Evolutionary conservation across 306 rosid species (phyloP).

Genomic region (Trifolium pratense): DNA sequence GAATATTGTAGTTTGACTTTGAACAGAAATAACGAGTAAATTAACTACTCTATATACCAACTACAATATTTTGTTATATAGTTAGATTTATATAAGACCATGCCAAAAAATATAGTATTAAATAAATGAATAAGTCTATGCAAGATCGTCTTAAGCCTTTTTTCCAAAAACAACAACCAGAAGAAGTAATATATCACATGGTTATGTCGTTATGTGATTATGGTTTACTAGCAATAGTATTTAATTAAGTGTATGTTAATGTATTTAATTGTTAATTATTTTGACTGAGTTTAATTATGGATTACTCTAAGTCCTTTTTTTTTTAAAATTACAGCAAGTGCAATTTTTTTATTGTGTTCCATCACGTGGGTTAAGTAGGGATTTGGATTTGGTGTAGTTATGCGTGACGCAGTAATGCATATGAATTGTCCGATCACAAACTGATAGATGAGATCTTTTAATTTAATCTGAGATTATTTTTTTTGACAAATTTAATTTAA

Average conservation of each 20-base stretch:
- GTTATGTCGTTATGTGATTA: constrained; percentile 8
- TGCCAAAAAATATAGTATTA: neutral
- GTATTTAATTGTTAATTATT: constrained; percentile 1
- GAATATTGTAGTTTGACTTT: constrained; percentile 50
- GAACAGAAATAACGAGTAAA: constrained; percentile 55
- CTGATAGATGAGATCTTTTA: no score
- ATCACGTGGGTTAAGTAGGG: constrained; percentile 36
- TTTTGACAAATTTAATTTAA: no score
- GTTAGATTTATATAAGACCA: constrained; percentile 14
- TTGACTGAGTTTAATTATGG: constrained; percentile 31
- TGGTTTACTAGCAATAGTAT: neutral
- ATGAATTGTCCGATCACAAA: no score
- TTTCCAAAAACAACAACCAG: constrained; percentile 29
- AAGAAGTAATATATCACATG: constrained; percentile 27
- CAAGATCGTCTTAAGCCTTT: constrained; percentile 24
- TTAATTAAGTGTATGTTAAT: neutral
- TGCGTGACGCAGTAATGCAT: no score
- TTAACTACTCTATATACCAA: constrained; percentile 6
- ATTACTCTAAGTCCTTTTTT: constrained; percentile 17
- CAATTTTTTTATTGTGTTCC: neutral
- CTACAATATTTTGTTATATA: constrained; percentile 14
- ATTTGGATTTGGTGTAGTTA: no score
- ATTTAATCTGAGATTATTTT: no score
- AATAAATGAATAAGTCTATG: neutral
- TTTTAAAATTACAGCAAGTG: neutral